Evolutionary conservation across 2,329 filamentous ascomycete species (phyloP).

Genomic region (Xylogone sp.): DNA sequence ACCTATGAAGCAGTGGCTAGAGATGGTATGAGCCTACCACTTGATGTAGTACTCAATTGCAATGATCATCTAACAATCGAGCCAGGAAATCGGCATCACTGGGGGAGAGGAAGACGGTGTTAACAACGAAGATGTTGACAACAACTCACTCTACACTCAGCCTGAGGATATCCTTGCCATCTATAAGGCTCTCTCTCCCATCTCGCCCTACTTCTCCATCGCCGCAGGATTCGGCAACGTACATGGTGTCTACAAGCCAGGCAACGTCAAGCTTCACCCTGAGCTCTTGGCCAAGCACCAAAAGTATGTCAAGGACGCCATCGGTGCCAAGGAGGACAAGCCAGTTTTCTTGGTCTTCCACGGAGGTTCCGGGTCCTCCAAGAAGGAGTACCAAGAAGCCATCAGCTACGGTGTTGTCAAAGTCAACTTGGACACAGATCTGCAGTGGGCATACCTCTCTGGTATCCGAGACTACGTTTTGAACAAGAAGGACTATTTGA

Average conservation of each 20-base stretch:
- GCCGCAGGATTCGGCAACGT: constrained; percentile 98
- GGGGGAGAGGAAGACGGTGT: constrained; percentile 97
- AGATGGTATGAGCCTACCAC: constrained; percentile 66
- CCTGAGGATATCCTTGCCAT: constrained; percentile 93
- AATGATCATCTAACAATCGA: constrained; percentile 2
- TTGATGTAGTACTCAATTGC: no score
- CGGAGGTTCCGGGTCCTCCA: constrained; percentile 88
- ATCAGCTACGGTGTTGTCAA: constrained; percentile 96
- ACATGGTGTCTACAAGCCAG: constrained; percentile 98
- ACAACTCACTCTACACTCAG: constrained; percentile 96
- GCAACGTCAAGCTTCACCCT: constrained; percentile 95
- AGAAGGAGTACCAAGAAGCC: constrained; percentile 85
- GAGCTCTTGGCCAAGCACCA: constrained; percentile 98
- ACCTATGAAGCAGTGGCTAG: constrained; percentile 97
- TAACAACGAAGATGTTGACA: constrained; percentile 97
- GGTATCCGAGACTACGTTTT: constrained; percentile 94
- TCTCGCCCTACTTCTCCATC: constrained; percentile 96
- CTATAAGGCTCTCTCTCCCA: constrained; percentile 77
- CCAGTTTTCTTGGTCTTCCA: constrained; percentile 99
- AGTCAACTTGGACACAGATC: constrained; percentile 98
- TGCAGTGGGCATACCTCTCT: constrained; percentile 89
- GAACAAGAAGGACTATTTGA: constrained; percentile 92
- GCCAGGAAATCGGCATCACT: constrained; percentile 83
- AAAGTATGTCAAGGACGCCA: constrained; percentile 80
- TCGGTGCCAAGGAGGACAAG: constrained; percentile 70